Base-by-base conservation (phyloP, 2,329 filamentous ascomycete species). In the Penicillium sp. region DNA sequence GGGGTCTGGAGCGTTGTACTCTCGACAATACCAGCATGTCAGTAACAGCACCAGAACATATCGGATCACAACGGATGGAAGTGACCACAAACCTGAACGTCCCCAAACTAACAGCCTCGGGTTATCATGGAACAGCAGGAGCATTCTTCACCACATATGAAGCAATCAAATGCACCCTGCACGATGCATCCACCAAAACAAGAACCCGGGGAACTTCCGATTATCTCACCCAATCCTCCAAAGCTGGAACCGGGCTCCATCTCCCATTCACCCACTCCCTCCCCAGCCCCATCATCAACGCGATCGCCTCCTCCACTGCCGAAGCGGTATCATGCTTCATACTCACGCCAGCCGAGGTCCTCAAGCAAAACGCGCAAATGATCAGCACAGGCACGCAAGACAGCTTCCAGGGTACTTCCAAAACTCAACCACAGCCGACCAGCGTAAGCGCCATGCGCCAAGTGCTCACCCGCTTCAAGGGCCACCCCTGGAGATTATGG, bases 341-440 rank as follows among this genome's bases (percentile, higher is more conserved):
- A 61, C 84, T 96, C 38, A 94, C 92, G 0, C 93, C 92, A 0
- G 91, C 92, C 14, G 92, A 96, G 74, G 91, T 96, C 7, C 86
- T 96, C 63, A 96, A 97, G 78, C 92, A 96, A 73, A 96, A 96
- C 75, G 92, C 93, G 0, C 92, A 96, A 75, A 92, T 96, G 84
- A 81, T 95, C 0, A 80, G 80, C 22, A 69, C 65, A 52, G 28
- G 4, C 1, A 31, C 31, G 8, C 3, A 14, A 17, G 28, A 17
- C 1, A 15, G 12, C 6, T 53, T 6, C 25, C 3, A 28, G 25
- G 25, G 25, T 1, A 6, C 25, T 28, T 6, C 25, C 10, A 42
- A 12, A 31, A 1, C 20, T 22, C 39, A 20, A 2, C 6, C 14
- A 12, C 22, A 20, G 28, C 7, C 15, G 28, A 25, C 28, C 6